These are phyloP conservation scores for Fraxinus albicans DNA, from an alignment of 305 asterid genomes.

Conservation along the genomic window DNA sequence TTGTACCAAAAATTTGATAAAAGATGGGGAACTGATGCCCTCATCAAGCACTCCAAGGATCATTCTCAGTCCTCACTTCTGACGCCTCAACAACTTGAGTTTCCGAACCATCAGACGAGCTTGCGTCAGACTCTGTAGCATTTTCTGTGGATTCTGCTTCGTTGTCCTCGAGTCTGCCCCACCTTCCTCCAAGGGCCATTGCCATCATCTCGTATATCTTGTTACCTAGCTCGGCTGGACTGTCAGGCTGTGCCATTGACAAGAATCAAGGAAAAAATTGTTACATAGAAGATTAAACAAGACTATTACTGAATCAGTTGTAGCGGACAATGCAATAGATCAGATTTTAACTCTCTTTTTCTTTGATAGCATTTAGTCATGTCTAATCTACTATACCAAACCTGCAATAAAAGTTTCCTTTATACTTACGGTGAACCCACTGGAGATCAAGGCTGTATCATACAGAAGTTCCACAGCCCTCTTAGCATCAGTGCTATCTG, in stretches of 20 bases:
- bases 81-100: conserved; percentile 71
- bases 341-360: background rate
- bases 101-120: conserved; percentile 34
- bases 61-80: conserved; percentile 68
- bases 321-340: background rate
- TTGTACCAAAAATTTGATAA: conserved; percentile 2
- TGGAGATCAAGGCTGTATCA: conserved; percentile 87
- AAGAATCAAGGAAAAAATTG: conserved; percentile 38
- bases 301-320: background rate
- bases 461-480: conserved; percentile 86
- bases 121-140: conserved; percentile 28
- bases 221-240: conserved; percentile 91
- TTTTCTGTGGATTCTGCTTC: conserved; percentile 25
- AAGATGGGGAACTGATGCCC: background rate
- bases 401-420: background rate
- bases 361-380: background rate
- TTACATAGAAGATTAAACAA: conserved; percentile 24
- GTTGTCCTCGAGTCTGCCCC: conserved; percentile 81
- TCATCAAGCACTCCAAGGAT: conserved; percentile 58
- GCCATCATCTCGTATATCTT: conserved; percentile 98
- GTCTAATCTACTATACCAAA: background rate
- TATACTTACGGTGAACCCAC: conserved; percentile 87
- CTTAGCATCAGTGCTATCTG: conserved; percentile 83
- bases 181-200: conserved; percentile 96
- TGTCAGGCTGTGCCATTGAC: conserved; percentile 65